Base-by-base conservation (phyloP, 805 yeast species). In the Lipomyces oligophaga region DNA sequence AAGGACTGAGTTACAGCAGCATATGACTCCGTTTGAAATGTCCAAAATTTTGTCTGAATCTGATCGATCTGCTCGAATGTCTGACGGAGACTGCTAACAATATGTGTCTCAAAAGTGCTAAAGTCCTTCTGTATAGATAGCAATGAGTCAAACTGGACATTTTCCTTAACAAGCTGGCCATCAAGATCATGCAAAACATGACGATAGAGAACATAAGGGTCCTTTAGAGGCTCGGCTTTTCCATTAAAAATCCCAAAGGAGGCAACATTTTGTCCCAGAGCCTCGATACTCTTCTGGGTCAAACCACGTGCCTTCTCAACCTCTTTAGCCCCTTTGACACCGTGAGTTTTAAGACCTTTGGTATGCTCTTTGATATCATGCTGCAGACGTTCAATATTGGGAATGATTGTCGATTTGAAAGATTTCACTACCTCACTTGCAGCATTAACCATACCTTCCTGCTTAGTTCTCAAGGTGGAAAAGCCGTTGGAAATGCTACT, bases 121-220 rank as follows among this genome's bases (percentile, higher is more conserved):
- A 74, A 61, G 30, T 67, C 63, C 41, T 60, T 57, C 64, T 76
- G 79, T 41, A 67, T 63, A 40, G 65, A 61, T 38, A 67, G 61
- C 22, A 77, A 62, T 31, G 73, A 71, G 46, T 73, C 77, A 19
- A 71, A 62, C 49, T 72, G 74, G 20, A 58, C 54, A 58, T 76
- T 74, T 58, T 77, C 80, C 54, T 68, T 68, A 33, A 60, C 60
- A 24, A 76, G 55, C 60, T 76, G 80, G 24, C 57, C 61, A 10
- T 64, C 66, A 3, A 76, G 71, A 37, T 67, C 61, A 35, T 61
- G 57, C 22, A 67, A 45, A 2, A 71, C 63, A 3, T 49, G 35
- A 42, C 78, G 69, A 55, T 70, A 69, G 35, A 68, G 51, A 22
- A 75, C 55, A 52, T 70, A 76, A 4, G 81, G 81, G 54, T 76